Percentiles rank a stretch among this genome's conserved stretches.
These are phyloP conservation scores for Aspergillus viridinutans DNA, from an alignment of 2,329 filamentous ascomycete species.

Conservation along the genomic window DNA sequence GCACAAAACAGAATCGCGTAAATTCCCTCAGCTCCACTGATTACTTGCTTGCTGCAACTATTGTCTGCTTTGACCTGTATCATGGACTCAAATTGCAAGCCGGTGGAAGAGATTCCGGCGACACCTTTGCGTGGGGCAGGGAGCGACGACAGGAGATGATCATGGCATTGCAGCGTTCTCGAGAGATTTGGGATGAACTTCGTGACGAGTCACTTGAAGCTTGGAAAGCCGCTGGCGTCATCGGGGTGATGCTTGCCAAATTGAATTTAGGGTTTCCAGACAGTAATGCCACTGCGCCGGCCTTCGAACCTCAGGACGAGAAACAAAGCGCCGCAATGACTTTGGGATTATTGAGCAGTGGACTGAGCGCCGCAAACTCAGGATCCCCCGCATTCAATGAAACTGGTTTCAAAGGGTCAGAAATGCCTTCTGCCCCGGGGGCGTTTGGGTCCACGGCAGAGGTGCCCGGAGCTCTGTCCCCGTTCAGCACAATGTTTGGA, in stretches of 20 bases:
- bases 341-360: slow-evolving; percentile 63
- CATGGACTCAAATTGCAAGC: slow-evolving; percentile 44
- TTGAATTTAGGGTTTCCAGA: slow-evolving; percentile 47
- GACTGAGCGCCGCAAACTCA: slow-evolving; percentile 50
- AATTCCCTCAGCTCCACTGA: slow-evolving; percentile 77
- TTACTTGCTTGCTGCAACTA: slow-evolving; percentile 79
- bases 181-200: slow-evolving; percentile 74
- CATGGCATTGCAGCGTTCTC: slow-evolving; percentile 64
- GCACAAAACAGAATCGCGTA: slow-evolving; percentile 72
- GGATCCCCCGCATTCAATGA: slow-evolving; percentile 28
- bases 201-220: slow-evolving; percentile 80
- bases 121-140: slow-evolving; percentile 45
- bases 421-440: slow-evolving; percentile 19
- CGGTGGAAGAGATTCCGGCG: slow-evolving; percentile 31
- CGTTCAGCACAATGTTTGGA: slow-evolving; percentile 54
- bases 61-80: slow-evolving; percentile 78
- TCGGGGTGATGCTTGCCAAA: slow-evolving; percentile 82
- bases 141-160: slow-evolving; percentile 68
- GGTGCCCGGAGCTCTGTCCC: slow-evolving; percentile 44
- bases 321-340: slow-evolving; percentile 67
- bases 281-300: slow-evolving; percentile 15
- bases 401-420: slow-evolving; percentile 25
- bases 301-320: slow-evolving; percentile 47
- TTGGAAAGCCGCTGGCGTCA: slow-evolving; percentile 74
- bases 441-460: slow-evolving; percentile 27